phyloP scores from a whole-genome alignment of 2,329 filamentous ascomycete genomes.

The Harringtonia lauricola region DNA sequence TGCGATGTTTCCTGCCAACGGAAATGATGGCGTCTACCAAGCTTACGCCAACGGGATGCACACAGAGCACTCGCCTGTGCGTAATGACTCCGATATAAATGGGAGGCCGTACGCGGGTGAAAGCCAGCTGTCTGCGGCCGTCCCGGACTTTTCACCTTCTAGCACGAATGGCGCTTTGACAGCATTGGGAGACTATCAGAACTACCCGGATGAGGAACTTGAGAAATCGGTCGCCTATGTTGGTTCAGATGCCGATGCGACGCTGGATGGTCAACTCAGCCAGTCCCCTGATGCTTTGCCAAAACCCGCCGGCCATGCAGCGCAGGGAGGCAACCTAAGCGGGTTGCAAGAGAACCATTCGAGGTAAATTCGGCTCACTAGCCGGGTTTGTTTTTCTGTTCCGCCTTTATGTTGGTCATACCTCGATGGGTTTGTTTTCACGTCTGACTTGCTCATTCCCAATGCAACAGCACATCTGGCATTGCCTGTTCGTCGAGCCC shows the following conservation, averaged over 20 bases:
- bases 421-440: not conserved
- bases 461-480: not conserved
- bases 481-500: not conserved
- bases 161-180: slow-evolving; percentile 10
- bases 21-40: slow-evolving; percentile 17
- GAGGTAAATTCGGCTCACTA: not conserved
- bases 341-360: not conserved
- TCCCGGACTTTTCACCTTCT: slow-evolving; percentile 48
- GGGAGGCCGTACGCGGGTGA: slow-evolving; percentile 27
- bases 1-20: slow-evolving; percentile 15
- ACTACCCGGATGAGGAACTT: slow-evolving; percentile 19
- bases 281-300: not conserved
- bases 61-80: not conserved
- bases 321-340: slow-evolving; percentile 6
- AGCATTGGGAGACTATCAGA: slow-evolving; percentile 20
- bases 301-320: slow-evolving; percentile 1
- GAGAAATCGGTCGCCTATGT: slow-evolving; percentile 18
- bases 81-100: slow-evolving; percentile 25
- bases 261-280: not conserved
- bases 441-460: not conserved
- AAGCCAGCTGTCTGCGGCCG: slow-evolving; percentile 48
- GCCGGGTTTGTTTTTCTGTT: not conserved
- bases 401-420: not conserved
- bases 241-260: slow-evolving; percentile 10
- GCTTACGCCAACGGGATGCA: slow-evolving; percentile 12